Evolutionary conservation across 2,329 filamentous ascomycete genomes (phyloP), one percentile per base, ranked within the genome.

Genomic region (Aspergillus viridinutans): DNA sequence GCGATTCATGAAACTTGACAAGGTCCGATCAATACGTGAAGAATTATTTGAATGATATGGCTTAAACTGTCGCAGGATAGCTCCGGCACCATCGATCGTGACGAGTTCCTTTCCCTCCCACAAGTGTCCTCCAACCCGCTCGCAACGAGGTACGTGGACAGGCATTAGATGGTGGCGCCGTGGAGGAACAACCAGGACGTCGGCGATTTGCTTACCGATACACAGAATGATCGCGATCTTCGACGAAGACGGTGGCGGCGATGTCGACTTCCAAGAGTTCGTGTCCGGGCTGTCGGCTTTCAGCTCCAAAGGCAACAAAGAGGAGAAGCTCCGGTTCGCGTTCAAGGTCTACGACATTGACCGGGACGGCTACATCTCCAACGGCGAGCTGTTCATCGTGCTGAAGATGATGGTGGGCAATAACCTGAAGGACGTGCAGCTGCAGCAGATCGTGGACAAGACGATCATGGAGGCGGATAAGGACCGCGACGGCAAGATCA

Each of bases 341-440:
- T 99, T 99, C 85, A 96, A 97, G 77, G 94, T 99, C 60, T 99
- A 99, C 82, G 94, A 99, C 75, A 97, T 99, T 71, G 94, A 99
- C 77, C 90, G 94, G 59, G 94, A 99, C 76, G 94, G 94, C 25
- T 99, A 90, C 79, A 99, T 99, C 72, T 96, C 90, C 81, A 99
- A 99, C 76, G 94, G 94, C 69, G 94, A 99, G 81, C 85, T 99
- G 52, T 99, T 97, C 76, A 97, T 99, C 70, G 94, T 99, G 71
- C 83, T 99, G 70, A 99, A 99, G 89, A 99, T 99, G 94, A 99
- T 99, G 94, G 94, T 99, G 52, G 94, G 94, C 58, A 97, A 90
- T 80, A 99, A 99, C 77, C 80, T 99, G 71, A 99, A 99, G 83
- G 94, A 99, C 76, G 91, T 97, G 78, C 94, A 99, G 80, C 80